A percentile compares a stretch with the other conserved stretches of the same genome.
phyloP scores from a whole-genome alignment of 1,139 yeast genomes.

The Taphrina confusa region DNA sequence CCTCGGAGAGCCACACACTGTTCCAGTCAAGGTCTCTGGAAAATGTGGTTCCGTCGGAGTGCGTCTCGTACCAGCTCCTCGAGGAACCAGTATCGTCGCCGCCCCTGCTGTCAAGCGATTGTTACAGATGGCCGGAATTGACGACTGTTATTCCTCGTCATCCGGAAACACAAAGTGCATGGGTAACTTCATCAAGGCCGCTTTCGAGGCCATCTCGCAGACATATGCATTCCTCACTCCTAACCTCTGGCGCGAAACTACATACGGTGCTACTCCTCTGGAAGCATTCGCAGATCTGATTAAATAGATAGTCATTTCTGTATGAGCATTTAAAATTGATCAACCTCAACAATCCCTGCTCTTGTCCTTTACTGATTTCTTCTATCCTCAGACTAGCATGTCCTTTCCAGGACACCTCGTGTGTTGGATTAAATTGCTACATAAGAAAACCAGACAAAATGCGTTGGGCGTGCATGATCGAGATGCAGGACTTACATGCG shows the following conservation, averaged over 20 bases:
- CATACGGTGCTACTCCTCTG: constrained; percentile 36
- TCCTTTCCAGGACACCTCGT: no score
- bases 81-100: constrained; percentile 99
- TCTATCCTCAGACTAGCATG: no score
- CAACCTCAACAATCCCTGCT: no score
- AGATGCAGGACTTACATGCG: no score
- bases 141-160: constrained; percentile 98
- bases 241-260: constrained; percentile 89
- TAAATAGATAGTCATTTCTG: constrained; percentile 12
- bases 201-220: constrained; percentile 93
- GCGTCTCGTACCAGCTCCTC: constrained; percentile 99
- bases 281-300: constrained; percentile 38
- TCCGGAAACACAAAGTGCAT: constrained; percentile 99
- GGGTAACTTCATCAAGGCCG: constrained; percentile 99
- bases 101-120: constrained; percentile 99
- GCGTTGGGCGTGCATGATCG: no score
- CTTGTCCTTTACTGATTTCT: no score
- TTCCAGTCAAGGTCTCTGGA: constrained; percentile 87
- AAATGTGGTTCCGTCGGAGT: constrained; percentile 78
- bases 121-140: constrained; percentile 99
- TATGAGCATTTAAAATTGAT: no score
- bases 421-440: no score
- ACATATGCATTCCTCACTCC: constrained; percentile 99
- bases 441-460: no score
- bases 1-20: constrained; percentile 99